Conservation (phyloP, 208 protist genomes). For the Porcisia deanei region DNA sequence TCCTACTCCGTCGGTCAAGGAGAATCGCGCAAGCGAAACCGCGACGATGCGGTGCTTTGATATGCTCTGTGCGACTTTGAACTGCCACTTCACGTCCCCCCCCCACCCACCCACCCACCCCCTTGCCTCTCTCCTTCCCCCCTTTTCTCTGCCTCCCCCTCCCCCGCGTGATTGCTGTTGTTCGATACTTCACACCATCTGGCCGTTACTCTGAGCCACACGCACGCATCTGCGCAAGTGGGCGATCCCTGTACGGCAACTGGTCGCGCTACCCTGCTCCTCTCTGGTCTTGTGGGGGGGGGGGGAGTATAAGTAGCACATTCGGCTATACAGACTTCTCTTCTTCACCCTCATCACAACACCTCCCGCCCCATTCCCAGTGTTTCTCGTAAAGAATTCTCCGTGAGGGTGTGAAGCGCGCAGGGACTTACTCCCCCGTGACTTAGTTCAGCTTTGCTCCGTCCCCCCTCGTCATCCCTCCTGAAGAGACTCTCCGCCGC, state of each 20-base stretch:
- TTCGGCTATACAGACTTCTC: background rate
- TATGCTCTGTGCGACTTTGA: background rate
- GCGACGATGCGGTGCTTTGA: slow-evolving; percentile 12
- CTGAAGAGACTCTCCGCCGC: too few species aligned
- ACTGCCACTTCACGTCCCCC: background rate
- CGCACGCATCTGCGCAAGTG: background rate
- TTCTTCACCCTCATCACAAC: background rate
- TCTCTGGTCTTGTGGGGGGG: background rate
- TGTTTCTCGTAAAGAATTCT: too few species aligned
- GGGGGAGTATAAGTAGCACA: background rate
- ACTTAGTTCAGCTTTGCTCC: too few species aligned
- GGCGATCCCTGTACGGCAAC: background rate
- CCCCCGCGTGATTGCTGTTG: background rate
- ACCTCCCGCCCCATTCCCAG: too few species aligned
- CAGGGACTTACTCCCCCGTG: too few species aligned
- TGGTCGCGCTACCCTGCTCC: background rate
- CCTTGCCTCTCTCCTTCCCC: too few species aligned
- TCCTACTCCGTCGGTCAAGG: background rate
- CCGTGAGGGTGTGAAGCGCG: too few species aligned
- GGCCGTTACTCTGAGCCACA: background rate
- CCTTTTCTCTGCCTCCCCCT: too few species aligned
- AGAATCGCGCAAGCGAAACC: slow-evolving; percentile 21
- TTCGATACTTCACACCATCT: background rate
- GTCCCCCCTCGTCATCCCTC: too few species aligned
- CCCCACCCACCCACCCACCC: too few species aligned